These are phyloP conservation scores for Mortierella sp. DNA, from an alignment of 371 early-diverging fungal genomes.

Conservation along the genomic window DNA sequence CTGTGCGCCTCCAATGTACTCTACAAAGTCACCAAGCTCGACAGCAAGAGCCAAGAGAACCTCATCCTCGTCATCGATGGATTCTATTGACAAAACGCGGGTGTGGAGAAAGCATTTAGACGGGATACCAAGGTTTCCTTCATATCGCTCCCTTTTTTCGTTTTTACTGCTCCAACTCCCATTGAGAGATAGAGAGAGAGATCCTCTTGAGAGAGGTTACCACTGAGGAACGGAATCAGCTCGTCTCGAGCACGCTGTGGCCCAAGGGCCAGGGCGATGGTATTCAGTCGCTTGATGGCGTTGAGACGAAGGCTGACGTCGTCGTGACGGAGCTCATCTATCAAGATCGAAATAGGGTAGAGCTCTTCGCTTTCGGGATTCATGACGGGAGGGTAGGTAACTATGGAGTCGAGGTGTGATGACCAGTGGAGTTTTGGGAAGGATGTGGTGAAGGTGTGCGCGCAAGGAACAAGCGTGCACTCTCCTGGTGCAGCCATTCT, in stretches of 20 bases:
- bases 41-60: constrained; percentile 93
- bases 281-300: constrained; percentile 88
- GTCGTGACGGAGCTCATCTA: constrained; percentile 98
- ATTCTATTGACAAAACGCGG: constrained; percentile 68
- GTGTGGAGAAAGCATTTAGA: background rate
- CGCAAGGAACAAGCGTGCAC: too few species aligned
- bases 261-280: constrained; percentile 95
- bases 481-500: too few species aligned
- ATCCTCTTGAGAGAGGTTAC: constrained; percentile 58
- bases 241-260: constrained; percentile 95
- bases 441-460: too few species aligned
- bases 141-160: constrained; percentile 1
- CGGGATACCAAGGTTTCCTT: background rate
- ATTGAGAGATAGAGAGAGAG: background rate
- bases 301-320: constrained; percentile 91
- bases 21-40: constrained; percentile 90
- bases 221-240: constrained; percentile 96
- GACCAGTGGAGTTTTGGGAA: too few species aligned
- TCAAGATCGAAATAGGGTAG: constrained; percentile 89
- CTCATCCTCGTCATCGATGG: constrained; percentile 98
- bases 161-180: background rate
- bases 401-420: background rate
- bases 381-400: constrained; percentile 16
- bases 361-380: constrained; percentile 56
- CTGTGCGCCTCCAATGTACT: constrained; percentile 90